Base-by-base conservation (phyloP, 495 filamentous ascomycete genomes). In the Aspergillus biplanus region DNA sequence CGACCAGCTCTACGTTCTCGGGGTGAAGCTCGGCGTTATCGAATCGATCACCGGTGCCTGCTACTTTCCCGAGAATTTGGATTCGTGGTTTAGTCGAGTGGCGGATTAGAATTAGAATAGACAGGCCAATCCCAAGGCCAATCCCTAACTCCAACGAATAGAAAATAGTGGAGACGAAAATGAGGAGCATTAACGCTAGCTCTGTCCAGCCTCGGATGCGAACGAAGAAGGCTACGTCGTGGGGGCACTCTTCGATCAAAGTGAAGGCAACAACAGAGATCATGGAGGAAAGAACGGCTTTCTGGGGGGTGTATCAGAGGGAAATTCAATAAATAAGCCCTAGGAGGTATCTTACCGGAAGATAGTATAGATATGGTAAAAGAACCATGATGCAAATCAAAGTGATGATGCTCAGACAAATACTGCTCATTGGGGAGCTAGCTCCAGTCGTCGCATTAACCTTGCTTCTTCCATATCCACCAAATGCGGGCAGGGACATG, bases 261-360 rank as follows among this genome's bases (percentile, higher is more conserved):
- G 92, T 93, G 80, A 89, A 96, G 52, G 94, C 95, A 31, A 99
- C 96, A 1, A 96, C 94, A 44, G 90, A 93, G 66, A 99, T 97
- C 85, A 98, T 92, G 32, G 96, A 86, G 55, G 87, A 95, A 34
- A 99, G 83, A 7, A 97, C 92, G 4, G 91, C 90, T 92, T 96
- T 97, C 90, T 96, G 63, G 4, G 4, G 37, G n/a, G 3, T 56
- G 65, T 39, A 60, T 64, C 27, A 32, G 21, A 57, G 32, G 44
- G 27, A 8, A 39, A 7, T 44, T 15, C 4, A 44, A 44, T 44
- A 15, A 39, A 39, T 12, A 44, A 44, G 39, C 0, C n/a, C 39
- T 3, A 13, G 4, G n/a, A 33, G 7, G 31, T 44, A 7, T 82
- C 91, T 68, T 74, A 94, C 92, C 32, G 95, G 95, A 52, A 99